phyloP scores from a whole-genome alignment of 2,329 filamentous ascomycete species.

The Epicoccum nigrum region DNA sequence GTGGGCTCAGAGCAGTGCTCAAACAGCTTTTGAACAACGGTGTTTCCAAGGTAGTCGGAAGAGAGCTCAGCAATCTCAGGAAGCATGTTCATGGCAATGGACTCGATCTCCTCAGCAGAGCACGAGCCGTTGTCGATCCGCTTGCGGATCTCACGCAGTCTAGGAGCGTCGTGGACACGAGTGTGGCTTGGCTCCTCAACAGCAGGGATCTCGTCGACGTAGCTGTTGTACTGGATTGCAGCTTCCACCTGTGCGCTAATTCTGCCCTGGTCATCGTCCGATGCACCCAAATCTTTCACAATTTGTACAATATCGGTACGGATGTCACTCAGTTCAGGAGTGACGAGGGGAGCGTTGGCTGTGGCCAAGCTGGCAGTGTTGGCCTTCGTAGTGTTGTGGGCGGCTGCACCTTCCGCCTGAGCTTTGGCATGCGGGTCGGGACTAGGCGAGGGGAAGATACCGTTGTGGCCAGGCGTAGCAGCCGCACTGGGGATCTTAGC shows the following conservation, averaged over 20 bases:
- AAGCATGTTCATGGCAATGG: constrained; percentile 90
- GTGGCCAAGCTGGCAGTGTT: constrained; percentile 52
- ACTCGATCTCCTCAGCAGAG: constrained; percentile 85
- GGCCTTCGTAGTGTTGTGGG: constrained; percentile 41
- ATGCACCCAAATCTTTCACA: constrained; percentile 85
- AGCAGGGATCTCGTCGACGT: constrained; percentile 83
- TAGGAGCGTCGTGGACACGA: constrained; percentile 89
- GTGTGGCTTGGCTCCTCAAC: constrained; percentile 88
- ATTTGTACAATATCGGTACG: constrained; percentile 84
- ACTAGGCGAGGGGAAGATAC: constrained; percentile 86
- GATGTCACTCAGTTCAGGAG: constrained; percentile 77
- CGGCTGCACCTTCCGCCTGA: constrained; percentile 49
- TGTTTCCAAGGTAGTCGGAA: constrained; percentile 97
- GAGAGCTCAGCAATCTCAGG: constrained; percentile 94
- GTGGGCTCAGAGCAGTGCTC: constrained; percentile 91
- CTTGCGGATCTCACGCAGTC: constrained; percentile 94
- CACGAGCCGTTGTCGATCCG: constrained; percentile 94
- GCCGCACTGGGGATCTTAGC: constrained; percentile 93
- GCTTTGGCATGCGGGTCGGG: constrained; percentile 77
- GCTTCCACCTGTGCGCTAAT: constrained; percentile 77
- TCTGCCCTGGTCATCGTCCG: constrained; percentile 74
- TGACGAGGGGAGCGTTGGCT: constrained; percentile 63
- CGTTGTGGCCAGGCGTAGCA: constrained; percentile 85
- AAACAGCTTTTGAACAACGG: constrained; percentile 98
- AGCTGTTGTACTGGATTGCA: constrained; percentile 75